Conservation (phyloP, 2,329 filamentous ascomycete genomes). For the Aureobasidium sp. region DNA sequence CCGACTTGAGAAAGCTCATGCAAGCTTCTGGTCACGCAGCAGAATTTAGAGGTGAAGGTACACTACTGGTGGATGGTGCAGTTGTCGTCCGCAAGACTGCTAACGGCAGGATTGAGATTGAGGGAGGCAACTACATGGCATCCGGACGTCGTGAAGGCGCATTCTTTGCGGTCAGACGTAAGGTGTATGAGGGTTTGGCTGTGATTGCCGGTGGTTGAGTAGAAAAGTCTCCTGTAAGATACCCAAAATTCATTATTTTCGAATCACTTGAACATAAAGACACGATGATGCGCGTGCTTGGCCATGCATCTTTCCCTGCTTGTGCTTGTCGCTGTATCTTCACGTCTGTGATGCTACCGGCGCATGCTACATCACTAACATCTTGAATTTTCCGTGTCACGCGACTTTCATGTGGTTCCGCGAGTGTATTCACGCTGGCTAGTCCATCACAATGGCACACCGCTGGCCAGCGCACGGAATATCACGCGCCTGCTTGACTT, state of each 20-base stretch:
- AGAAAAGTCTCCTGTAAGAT: slow-evolving; percentile 8
- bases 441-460: background rate
- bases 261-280: background rate
- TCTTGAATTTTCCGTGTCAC: background rate
- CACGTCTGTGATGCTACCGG: background rate
- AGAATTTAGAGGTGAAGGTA: slow-evolving; percentile 90
- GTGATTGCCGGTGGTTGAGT: slow-evolving; percentile 67
- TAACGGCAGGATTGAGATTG: slow-evolving; percentile 80
- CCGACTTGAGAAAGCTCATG: slow-evolving; percentile 79
- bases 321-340: background rate
- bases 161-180: slow-evolving; percentile 79
- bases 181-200: slow-evolving; percentile 89
- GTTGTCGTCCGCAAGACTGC: slow-evolving; percentile 85
- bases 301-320: background rate
- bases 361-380: background rate
- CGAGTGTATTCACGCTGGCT: too few species aligned
- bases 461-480: background rate
- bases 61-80: slow-evolving; percentile 75
- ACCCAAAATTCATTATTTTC: background rate
- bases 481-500: background rate
- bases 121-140: slow-evolving; percentile 57
- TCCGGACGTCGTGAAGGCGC: slow-evolving; percentile 48
- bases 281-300: background rate
- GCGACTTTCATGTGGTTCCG: background rate
- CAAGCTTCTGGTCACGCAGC: slow-evolving; percentile 73